These are phyloP conservation scores for Lotus japonicus DNA, from an alignment of 306 rosid genomes.

Conservation along the genomic window DNA sequence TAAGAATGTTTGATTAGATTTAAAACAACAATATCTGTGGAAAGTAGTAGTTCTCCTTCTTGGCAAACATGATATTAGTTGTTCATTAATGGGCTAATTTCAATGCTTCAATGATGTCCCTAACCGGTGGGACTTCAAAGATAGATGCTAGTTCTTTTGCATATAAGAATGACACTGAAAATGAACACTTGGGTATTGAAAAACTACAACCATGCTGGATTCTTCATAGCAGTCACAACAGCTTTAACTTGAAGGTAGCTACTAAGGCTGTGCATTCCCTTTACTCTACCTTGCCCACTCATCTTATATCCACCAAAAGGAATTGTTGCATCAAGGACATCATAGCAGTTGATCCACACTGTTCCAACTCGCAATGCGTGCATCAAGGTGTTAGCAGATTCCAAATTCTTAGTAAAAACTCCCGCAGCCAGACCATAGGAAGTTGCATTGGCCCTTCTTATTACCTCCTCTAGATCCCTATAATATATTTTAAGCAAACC, in stretches of 20 bases:
- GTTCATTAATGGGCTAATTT: not conserved
- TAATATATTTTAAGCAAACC: not conserved
- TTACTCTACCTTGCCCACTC: constrained; percentile 80
- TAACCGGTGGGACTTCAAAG: not conserved
- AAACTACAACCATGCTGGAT: constrained; percentile 74
- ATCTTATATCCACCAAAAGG: constrained; percentile 87
- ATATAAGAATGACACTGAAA: not conserved
- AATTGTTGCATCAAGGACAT: constrained; percentile 72
- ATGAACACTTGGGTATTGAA: not conserved
- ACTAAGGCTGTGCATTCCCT: constrained; percentile 57
- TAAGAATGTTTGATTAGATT: not conserved
- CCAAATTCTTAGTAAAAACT: constrained; percentile 47
- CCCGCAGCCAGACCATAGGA: constrained; percentile 85
- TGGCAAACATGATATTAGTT: not conserved
- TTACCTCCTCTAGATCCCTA: constrained; percentile 67
- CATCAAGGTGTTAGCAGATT: constrained; percentile 56
- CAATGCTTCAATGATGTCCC: not conserved
- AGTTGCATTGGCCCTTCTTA: constrained; percentile 55
- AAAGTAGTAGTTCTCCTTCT: constrained; percentile 2
- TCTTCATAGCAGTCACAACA: constrained; percentile 55
- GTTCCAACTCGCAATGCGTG: constrained; percentile 66
- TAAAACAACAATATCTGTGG: no score
- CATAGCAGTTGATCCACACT: constrained; percentile 72
- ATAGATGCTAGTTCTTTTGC: not conserved
- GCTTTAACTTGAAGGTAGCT: constrained; percentile 83